A percentile compares a stretch with the other conserved stretches of the same genome.
Evolutionary conservation across 202 grass and related monocot species (phyloP).

Genomic region (Hordeum pubiflorum): DNA sequence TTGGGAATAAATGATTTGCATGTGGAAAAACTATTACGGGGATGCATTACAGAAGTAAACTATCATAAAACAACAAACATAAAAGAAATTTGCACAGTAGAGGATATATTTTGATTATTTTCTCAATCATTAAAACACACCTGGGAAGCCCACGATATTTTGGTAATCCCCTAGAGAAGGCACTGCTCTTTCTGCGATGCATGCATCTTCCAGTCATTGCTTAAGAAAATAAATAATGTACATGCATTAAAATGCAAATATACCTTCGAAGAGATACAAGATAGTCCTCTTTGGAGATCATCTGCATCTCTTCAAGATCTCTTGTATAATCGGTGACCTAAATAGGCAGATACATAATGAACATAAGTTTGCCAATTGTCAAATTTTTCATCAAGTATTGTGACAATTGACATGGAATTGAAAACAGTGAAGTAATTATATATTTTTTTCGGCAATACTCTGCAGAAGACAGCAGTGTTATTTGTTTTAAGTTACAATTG

Average conservation of each 20-base stretch:
- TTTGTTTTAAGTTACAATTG: not conserved
- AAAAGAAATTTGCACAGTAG: not conserved
- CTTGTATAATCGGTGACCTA: constrained; percentile 95
- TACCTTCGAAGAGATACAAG: constrained; percentile 97
- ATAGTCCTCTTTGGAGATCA: constrained; percentile 97
- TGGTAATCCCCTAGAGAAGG: constrained; percentile 88
- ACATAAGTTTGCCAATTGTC: constrained; percentile 20
- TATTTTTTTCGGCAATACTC: not conserved
- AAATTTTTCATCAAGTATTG: not conserved
- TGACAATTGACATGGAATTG: not conserved
- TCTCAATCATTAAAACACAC: constrained; percentile 32
- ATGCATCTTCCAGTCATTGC: constrained; percentile 20
- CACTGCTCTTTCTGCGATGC: constrained; percentile 92
- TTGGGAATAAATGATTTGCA: not conserved
- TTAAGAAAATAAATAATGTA: constrained; percentile 31
- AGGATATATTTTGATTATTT: constrained; percentile 22
- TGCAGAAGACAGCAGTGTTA: not conserved
- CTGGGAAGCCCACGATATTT: constrained; percentile 87
- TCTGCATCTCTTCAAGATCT: constrained; percentile 99
- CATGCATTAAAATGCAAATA: constrained; percentile 22
- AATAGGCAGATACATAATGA: constrained; percentile 42
- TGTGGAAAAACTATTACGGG: not conserved
- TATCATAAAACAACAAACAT: not conserved
- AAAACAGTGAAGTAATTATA: constrained; percentile 11
- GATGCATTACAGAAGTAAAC: not conserved